phyloP scores from a whole-genome alignment of 495 filamentous ascomycete species.

The Aspergillus taichungensis region DNA sequence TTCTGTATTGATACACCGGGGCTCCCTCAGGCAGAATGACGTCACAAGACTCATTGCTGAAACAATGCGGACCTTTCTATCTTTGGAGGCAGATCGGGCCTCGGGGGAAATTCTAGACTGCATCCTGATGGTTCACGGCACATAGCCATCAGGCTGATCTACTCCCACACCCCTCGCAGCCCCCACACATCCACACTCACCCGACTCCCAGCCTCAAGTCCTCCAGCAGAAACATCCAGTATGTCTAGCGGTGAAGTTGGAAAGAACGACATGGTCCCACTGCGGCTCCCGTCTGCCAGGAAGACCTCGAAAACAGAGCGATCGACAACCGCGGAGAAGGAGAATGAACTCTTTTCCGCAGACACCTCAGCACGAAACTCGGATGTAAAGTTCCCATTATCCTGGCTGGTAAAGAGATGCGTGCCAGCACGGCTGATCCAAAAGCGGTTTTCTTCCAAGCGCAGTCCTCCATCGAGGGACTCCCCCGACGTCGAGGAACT shows the following conservation, averaged over 20 bases:
- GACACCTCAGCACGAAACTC: slow-evolving; percentile 28
- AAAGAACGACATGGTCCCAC: slow-evolving; percentile 38
- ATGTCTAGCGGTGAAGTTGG: slow-evolving; percentile 30
- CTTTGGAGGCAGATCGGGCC: too few relatives aligned
- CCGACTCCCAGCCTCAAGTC: slow-evolving; percentile 24
- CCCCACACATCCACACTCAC: slow-evolving; percentile 33
- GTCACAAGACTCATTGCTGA: too few relatives aligned
- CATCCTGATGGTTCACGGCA: too few relatives aligned
- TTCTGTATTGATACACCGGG: too few relatives aligned
- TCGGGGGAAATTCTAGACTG: too few relatives aligned
- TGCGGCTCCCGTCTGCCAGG: slow-evolving; percentile 31
- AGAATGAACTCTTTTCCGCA: slow-evolving; percentile 18
- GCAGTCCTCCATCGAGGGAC: slow-evolving; percentile 36
- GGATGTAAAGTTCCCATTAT: slow-evolving; percentile 42
- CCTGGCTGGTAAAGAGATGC: slow-evolving; percentile 28
- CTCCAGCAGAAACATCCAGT: slow-evolving; percentile 25
- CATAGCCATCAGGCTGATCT: neutral
- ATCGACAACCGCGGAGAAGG: slow-evolving; percentile 38
- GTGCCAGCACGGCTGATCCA: slow-evolving; percentile 37
- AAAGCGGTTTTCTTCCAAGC: slow-evolving; percentile 33
- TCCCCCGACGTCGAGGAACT: slow-evolving; percentile 37
- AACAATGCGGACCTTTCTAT: too few relatives aligned
- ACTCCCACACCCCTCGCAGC: slow-evolving; percentile 29
- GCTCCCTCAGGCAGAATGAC: too few relatives aligned
- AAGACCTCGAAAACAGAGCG: slow-evolving; percentile 44